phyloP scores from a whole-genome alignment of 441 rosid species.

The Melastoma candidum region DNA sequence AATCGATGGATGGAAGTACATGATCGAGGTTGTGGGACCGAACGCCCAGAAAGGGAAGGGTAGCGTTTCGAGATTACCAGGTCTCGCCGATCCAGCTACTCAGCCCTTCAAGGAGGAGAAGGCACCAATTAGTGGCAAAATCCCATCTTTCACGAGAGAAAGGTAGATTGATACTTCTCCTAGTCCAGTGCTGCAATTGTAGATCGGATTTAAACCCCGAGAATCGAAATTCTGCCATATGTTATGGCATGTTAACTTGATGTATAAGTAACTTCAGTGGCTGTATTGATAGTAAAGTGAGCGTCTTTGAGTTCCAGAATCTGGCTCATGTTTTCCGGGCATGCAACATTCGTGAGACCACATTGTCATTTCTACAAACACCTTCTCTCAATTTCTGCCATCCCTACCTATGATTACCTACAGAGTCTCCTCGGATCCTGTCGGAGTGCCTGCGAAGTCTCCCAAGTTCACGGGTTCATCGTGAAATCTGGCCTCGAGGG shows the following conservation, averaged over 20 bases:
- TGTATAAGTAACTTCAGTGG: too few species aligned
- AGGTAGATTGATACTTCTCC: slow-evolving; percentile 14
- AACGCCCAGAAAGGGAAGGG: slow-evolving; percentile 93
- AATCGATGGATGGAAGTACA: slow-evolving; percentile 86
- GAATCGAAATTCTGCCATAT: too few species aligned
- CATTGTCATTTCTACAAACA: too few species aligned
- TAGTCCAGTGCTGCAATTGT: too few species aligned
- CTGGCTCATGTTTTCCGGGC: too few species aligned
- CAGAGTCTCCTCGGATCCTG: slow-evolving; percentile 28
- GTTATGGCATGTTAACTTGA: too few species aligned
- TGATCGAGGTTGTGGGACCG: slow-evolving; percentile 95
- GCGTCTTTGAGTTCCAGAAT: too few species aligned
- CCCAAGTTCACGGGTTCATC: slow-evolving; percentile 42
- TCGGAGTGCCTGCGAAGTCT: slow-evolving; percentile 24
- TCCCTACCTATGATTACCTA: slow-evolving; percentile 15
- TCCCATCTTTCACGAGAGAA: slow-evolving; percentile 22
- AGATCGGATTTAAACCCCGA: too few species aligned
- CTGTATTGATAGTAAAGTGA: too few species aligned
- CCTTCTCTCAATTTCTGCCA: background rate
- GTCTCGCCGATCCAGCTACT: slow-evolving; percentile 65
- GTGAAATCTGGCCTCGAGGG: slow-evolving; percentile 43
- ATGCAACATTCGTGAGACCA: too few species aligned
- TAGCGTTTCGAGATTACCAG: slow-evolving; percentile 68
- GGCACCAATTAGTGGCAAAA: slow-evolving; percentile 16
- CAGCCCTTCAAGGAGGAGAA: slow-evolving; percentile 77